Percentiles rank a stretch among this genome's conserved stretches.
These are phyloP conservation scores for Fusarium caatingaense DNA, from an alignment of 2,329 filamentous ascomycete species.

Conservation along the genomic window DNA sequence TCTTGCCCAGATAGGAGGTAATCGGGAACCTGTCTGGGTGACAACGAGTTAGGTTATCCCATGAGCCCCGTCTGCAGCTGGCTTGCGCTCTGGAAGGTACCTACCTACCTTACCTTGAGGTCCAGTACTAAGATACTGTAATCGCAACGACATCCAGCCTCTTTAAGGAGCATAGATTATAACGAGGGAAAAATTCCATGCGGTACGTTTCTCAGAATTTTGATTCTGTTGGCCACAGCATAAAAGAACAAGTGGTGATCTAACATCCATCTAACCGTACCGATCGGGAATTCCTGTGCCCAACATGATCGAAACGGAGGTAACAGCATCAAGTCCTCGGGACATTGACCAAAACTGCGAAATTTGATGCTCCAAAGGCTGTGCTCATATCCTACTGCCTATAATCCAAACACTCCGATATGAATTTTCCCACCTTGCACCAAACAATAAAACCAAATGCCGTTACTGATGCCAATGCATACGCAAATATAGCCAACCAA, in stretches of 20 bases:
- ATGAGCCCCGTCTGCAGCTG: not conserved
- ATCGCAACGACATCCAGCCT: not conserved
- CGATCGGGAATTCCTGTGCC: not conserved
- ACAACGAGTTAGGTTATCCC: not conserved
- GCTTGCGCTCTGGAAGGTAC: not conserved
- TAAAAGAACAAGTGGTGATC: not conserved
- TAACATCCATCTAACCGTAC: not conserved
- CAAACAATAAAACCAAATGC: conserved; percentile 1
- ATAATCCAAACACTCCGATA: conserved; percentile 11
- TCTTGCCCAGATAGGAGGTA: not conserved
- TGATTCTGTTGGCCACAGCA: not conserved
- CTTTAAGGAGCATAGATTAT: not conserved
- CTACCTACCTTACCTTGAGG: too few relatives aligned
- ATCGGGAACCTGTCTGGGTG: not conserved
- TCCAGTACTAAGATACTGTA: not conserved
- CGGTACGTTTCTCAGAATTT: not conserved
- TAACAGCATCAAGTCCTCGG: not conserved
- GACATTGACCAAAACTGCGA: not conserved
- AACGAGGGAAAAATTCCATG: not conserved
- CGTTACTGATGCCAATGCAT: conserved; percentile 1
- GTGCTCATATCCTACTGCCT: conserved; percentile 1
- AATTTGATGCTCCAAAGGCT: not conserved
- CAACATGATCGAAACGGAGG: not conserved
- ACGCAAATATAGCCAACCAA: not conserved
- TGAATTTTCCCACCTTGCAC: not conserved